A percentile compares a stretch with the other conserved stretches of the same genome.
Evolutionary conservation across 2,329 filamentous ascomycete genomes (phyloP).

Genomic region (Proliferodiscus dingleyae): DNA sequence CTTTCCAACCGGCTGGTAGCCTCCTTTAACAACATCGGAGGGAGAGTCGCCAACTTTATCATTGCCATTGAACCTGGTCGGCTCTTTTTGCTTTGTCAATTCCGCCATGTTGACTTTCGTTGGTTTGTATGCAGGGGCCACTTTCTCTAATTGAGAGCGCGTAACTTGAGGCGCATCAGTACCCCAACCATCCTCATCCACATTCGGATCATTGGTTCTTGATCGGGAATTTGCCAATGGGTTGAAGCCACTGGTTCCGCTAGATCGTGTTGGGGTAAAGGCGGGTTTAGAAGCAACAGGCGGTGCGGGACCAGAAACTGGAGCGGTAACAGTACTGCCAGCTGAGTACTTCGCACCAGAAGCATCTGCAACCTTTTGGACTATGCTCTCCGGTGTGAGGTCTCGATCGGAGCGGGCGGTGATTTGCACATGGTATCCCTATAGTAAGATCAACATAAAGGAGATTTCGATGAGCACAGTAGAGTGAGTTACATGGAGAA

Average conservation of each 20-base stretch:
- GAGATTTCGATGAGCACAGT: not conserved
- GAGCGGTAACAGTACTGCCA: constrained; percentile 56
- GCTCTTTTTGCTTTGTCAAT: constrained; percentile 67
- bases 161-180: constrained; percentile 88
- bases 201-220: constrained; percentile 48
- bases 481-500: constrained; percentile 63
- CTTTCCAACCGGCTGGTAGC: constrained; percentile 91
- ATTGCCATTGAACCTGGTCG: constrained; percentile 54
- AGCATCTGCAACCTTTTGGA: constrained; percentile 90
- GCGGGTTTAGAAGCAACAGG: constrained; percentile 83
- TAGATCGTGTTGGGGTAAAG: constrained; percentile 69
- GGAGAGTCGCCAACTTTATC: constrained; percentile 39
- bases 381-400: constrained; percentile 78
- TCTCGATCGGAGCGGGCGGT: constrained; percentile 89
- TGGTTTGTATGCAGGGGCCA: constrained; percentile 86
- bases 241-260: constrained; percentile 52
- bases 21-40: constrained; percentile 70
- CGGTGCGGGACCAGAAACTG: constrained; percentile 41
- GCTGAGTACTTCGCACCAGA: constrained; percentile 92
- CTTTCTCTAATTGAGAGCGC: constrained; percentile 83
- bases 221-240: constrained; percentile 63
- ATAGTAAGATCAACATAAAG: constrained; percentile 14
- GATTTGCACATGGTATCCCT: constrained; percentile 95
- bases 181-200: constrained; percentile 90
- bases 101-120: constrained; percentile 93